A percentile compares a stretch with the other conserved stretches of the same genome.
These are phyloP conservation scores for Acacia acuminata DNA, from an alignment of 306 rosid species.

Conservation along the genomic window DNA sequence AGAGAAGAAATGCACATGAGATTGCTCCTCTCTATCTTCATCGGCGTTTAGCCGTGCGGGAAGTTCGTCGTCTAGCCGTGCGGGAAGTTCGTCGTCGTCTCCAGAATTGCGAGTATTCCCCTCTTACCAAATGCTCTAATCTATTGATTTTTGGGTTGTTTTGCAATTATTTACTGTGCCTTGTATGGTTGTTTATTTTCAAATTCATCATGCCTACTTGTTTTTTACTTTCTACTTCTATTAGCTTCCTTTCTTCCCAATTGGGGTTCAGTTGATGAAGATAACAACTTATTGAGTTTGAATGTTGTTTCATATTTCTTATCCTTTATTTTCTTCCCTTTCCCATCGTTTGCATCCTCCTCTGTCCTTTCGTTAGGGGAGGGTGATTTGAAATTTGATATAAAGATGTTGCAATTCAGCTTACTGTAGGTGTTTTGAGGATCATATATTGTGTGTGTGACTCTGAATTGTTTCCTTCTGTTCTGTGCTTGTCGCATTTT, in stretches of 20 bases:
- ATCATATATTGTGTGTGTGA: not conserved
- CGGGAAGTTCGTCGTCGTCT: slow-evolving; percentile 28
- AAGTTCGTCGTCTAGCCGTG: slow-evolving; percentile 32
- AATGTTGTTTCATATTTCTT: not conserved
- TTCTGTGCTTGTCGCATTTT: not conserved
- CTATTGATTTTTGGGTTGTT: not conserved
- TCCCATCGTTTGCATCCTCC: not conserved
- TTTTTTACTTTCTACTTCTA: not conserved
- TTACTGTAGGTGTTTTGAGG: not conserved
- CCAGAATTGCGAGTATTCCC: slow-evolving; percentile 13
- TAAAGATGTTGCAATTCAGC: not conserved
- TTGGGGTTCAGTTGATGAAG: not conserved
- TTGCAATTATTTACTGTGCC: not conserved
- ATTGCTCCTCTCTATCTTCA: not conserved
- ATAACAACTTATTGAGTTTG: not conserved
- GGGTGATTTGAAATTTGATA: slow-evolving; percentile 5
- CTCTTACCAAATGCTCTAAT: not conserved
- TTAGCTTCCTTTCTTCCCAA: not conserved
- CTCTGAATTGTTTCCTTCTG: not conserved
- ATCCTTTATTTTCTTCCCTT: slow-evolving; percentile 23
- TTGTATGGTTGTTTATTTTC: not conserved
- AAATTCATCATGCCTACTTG: not conserved
- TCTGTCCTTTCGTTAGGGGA: not conserved
- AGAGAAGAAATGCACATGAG: slow-evolving; percentile 22
- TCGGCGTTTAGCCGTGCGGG: slow-evolving; percentile 24